Percentiles rank a stretch among this genome's conserved stretches.
These are phyloP conservation scores for Nicotiana attenuata DNA, from an alignment of 257 asterid species.

Conservation along the genomic window DNA sequence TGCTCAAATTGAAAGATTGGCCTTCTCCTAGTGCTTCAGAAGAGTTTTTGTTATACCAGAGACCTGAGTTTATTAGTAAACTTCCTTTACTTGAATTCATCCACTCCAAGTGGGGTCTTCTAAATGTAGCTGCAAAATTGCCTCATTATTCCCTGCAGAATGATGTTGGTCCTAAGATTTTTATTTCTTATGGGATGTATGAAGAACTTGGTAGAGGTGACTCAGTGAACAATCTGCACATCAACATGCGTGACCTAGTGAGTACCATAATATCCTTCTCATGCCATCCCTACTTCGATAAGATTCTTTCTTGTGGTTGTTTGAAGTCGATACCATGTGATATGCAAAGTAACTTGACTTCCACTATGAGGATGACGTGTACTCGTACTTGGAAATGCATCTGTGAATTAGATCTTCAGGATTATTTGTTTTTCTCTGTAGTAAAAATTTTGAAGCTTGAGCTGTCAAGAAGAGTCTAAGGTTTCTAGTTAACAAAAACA, in stretches of 20 bases:
- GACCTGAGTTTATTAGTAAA: slow-evolving; percentile 87
- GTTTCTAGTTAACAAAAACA: neutral
- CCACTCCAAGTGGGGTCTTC: slow-evolving; percentile 98
- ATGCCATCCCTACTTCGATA: neutral
- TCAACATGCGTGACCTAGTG: slow-evolving; percentile 92
- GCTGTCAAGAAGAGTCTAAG: neutral
- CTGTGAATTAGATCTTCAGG: neutral
- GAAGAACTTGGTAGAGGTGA: slow-evolving; percentile 63
- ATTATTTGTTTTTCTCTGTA: neutral
- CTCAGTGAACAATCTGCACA: slow-evolving; percentile 74
- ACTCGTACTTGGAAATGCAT: neutral
- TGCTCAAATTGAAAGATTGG: slow-evolving; percentile 94
- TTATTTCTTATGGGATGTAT: slow-evolving; percentile 63
- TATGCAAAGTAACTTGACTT: neutral
- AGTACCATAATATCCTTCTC: slow-evolving; percentile 13
- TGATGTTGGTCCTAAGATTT: slow-evolving; percentile 95
- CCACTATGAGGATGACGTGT: neutral
- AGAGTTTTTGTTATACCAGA: slow-evolving; percentile 86
- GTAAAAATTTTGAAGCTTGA: neutral
- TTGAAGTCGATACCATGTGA: neutral
- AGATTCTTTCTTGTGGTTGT: neutral
- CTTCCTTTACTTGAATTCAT: slow-evolving; percentile 92
- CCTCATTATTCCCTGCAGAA: slow-evolving; percentile 97
- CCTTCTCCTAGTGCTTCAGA: slow-evolving; percentile 92
- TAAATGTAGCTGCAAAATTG: slow-evolving; percentile 92